Conservation (phyloP, 768 basidiomycete genomes). For the Hydnum rufescens region DNA sequence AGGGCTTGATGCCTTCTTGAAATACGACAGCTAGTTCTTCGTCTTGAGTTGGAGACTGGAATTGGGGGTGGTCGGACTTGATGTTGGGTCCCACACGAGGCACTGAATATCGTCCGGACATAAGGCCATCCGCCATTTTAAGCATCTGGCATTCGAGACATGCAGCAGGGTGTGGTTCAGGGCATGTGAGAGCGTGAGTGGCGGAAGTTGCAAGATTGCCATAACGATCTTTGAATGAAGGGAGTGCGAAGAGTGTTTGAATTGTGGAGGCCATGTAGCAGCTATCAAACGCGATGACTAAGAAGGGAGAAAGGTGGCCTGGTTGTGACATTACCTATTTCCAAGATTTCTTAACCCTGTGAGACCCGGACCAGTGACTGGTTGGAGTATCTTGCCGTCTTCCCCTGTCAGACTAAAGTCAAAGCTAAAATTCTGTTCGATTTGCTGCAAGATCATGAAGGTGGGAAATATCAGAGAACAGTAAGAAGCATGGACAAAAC, state of each 20-base stretch:
- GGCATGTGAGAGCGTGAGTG: conserved; percentile 41
- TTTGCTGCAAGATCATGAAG: conserved; percentile 37
- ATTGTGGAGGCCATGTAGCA: conserved; percentile 96
- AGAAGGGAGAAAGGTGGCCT: conserved; percentile 1
- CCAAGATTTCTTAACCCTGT: conserved; percentile 87
- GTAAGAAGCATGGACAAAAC: not conserved
- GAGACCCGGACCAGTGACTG: conserved; percentile 70
- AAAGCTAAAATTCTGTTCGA: conserved; percentile 87
- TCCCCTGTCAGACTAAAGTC: conserved; percentile 83
- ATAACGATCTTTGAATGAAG: conserved; percentile 60
- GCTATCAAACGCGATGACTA: conserved; percentile 21
- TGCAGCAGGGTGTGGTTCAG: conserved; percentile 46
- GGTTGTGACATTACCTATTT: conserved; percentile 38
- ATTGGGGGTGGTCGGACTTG: conserved; percentile 12
- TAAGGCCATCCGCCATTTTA: conserved; percentile 79
- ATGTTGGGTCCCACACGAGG: conserved; percentile 22
- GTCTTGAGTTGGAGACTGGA: not conserved
- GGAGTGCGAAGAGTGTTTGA: conserved; percentile 68
- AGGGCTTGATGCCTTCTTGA: conserved; percentile 70
- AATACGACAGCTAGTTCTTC: conserved; percentile 29
- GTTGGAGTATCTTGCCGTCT: conserved; percentile 70
- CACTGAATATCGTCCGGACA: conserved; percentile 78
- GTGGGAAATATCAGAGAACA: not conserved
- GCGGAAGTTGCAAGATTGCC: conserved; percentile 20
- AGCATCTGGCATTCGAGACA: conserved; percentile 93